Evolutionary conservation across 208 protist genomes (phyloP), one percentile per base, ranked within the genome.

Genomic region (Wallacemonas sp.): DNA sequence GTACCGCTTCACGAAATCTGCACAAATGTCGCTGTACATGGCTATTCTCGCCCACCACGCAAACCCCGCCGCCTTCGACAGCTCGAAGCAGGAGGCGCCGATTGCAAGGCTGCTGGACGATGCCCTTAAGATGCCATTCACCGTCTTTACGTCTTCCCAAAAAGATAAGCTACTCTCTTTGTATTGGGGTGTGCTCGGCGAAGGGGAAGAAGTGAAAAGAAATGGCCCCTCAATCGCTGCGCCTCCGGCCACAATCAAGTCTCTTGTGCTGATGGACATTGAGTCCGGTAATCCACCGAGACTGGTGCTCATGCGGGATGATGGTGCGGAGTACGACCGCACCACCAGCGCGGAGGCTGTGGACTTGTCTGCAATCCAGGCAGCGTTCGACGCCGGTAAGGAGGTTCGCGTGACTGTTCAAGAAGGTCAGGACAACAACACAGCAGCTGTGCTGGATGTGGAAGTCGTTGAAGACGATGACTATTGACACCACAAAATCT

Each of bases 121-220:
- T 32, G 78, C 78, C 1, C 63, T 84, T 1, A 84, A 84, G 55
- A 84, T 84, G 78, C 78, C 78, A 15, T 84, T 84, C 44, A 78
- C 68, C 21, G 73, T 84, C 13, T 84, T 84, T 38, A 75, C 69
- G 15, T 80, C 73, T 3, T 13, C 78, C 10, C 78, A 84, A 30
- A 84, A 84, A 44, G 66, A 76, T 46, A 79, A 79, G 37, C 29
- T 84, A 1, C 70, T 84, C 2, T 30, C 39, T 15, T 26, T 77
- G 5, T 84, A 84, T 50, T 79, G 70, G 72, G 13, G 52, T 8
- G 53, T 84, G 41, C 73, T 84, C 19, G 73, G 78, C 15, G 65
- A 58, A 0, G 66, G 66, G 0, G 26, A 24, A 9, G 36, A 34
- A 5, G 26, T 32, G n/a, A 1, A 65, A 1, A 37, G 22, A 24